Base-by-base conservation (phyloP, 2,329 filamentous ascomycete species). In the Microcyclospora tardicrescens region DNA sequence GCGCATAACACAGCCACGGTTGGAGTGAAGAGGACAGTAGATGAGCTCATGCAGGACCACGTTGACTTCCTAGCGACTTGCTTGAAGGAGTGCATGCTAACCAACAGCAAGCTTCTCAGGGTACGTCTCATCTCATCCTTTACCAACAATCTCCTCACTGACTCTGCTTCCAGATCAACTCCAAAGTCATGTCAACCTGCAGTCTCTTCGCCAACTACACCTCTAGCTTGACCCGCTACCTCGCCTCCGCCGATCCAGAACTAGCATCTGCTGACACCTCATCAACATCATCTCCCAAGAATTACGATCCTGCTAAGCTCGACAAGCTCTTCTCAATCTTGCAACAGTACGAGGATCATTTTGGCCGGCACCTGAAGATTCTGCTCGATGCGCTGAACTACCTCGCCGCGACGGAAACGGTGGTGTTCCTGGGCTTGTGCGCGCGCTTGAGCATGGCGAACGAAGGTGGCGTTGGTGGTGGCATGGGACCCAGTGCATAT, bases 31-130 rank as follows among this genome's bases (percentile, higher is more conserved):
- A 61, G 86, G 29, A 98, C 91, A 0, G 91, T 98, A 1, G 91
- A 98, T 55, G 86, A 96, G 64, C 65, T 98, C 56, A 98, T 98
- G 91, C 85, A 96, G 64, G 87, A 96, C 56, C 91, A 98, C 63
- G 87, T 98, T 43, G 91, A 96, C 62, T 98, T 98, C 60, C 66
- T 98, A 35, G 91, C 95, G 53, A 96, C 91, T 3, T 98, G 91
- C 59, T 69, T 98, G 53, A 98, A 96, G 64, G 91, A 96, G 64
- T 96, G 91, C 67, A 96, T 96, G 86, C 71, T 98, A 47, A 98
- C 91, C 14, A 95, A 98, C 60, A 85, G 84, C 57, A 95, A 94
- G 65, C 71, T 98, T 6, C 66, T 98, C 5, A 81, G 85, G 63
- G 89, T 94, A 72, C 48, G 69, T 61, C 10, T 34, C n/a, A 5